Conservation (phyloP, 2,329 filamentous ascomycete genomes). For the Fusarium sp. region DNA sequence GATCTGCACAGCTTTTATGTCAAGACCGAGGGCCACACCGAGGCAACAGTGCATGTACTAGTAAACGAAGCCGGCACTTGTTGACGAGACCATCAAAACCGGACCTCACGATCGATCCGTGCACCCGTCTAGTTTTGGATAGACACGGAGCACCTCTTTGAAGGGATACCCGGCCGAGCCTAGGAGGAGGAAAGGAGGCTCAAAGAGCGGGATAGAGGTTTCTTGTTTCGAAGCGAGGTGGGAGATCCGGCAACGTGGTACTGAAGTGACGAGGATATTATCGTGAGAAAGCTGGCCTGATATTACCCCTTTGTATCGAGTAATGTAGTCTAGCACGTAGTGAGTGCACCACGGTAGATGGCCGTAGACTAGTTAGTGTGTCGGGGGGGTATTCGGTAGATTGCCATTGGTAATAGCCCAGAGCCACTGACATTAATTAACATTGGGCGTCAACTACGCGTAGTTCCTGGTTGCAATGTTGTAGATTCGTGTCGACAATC, state of each 20-base stretch:
- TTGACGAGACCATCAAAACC: conserved; percentile 22
- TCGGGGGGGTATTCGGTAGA: conserved; percentile 23
- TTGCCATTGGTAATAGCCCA: conserved; percentile 15
- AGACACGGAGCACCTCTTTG: conserved; percentile 29
- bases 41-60: conserved; percentile 16
- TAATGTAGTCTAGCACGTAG: conserved; percentile 18
- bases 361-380: conserved; percentile 7
- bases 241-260: conserved; percentile 16
- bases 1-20: conserved; percentile 19
- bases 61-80: conserved; percentile 38
- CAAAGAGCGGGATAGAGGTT: conserved; percentile 31
- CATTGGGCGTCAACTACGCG: conserved; percentile 14
- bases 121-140: conserved; percentile 31
- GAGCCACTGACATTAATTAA: neutral
- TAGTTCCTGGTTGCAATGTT: neutral
- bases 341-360: conserved; percentile 25
- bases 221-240: conserved; percentile 29
- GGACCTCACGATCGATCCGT: conserved; percentile 35
- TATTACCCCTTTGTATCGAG: conserved; percentile 34
- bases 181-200: conserved; percentile 34
- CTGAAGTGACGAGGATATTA: neutral
- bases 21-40: conserved; percentile 7
- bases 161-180: conserved; percentile 32
- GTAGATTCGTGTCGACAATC: neutral
- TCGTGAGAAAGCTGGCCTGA: conserved; percentile 8